Evolutionary conservation across 352 stramenopile species (phyloP), one percentile per base, ranked within the genome.

Genomic region (Aphanomyces cochlioides): DNA sequence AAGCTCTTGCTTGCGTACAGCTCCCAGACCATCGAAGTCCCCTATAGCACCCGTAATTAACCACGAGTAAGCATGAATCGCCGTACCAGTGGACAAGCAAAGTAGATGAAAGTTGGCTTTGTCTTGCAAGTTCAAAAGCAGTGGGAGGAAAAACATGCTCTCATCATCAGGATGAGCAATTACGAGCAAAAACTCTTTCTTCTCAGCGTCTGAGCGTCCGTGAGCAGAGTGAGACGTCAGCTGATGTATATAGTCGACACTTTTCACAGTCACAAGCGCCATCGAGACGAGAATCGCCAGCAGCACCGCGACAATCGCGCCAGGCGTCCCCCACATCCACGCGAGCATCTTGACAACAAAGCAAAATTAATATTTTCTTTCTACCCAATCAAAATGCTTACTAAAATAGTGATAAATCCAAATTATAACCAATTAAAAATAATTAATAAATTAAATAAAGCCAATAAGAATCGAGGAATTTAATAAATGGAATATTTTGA

Each of bases 141-240:
- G 84, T 4, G 96, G 96, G 67, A 98, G 53, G 80, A 98, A 98
- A 75, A 98, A 98, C 95, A 98, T 98, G 77, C 89, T 97, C 78
- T 98, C 96, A 75, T 98, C 96, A 72, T 98, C 96, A 47, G 96
- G 96, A 79, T 98, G 96, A n/a, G 95, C 93, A 7, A 90, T 97
- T 48, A 98, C 87, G 7, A 98, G 70, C 60, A 94, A 71, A 64
- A 85, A 84, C 1, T 72, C 75, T 54, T 58, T 58, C 64, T n/a
- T 39, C 4, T 4, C 19, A 13, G 34, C 48, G 3, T 34, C 53
- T 10, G 64, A 63, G 38, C 4, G 10, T 6, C 64, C 19, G 12
- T 67, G 60, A 7, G 60, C 60, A 13, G 28, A 41, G 47, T 67
- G 47, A 7, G 47, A 12, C n/a, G 47, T 39, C 5, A 70, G 21